phyloP scores from a whole-genome alignment of 257 asterid species.

The Penstemon newberryi region DNA sequence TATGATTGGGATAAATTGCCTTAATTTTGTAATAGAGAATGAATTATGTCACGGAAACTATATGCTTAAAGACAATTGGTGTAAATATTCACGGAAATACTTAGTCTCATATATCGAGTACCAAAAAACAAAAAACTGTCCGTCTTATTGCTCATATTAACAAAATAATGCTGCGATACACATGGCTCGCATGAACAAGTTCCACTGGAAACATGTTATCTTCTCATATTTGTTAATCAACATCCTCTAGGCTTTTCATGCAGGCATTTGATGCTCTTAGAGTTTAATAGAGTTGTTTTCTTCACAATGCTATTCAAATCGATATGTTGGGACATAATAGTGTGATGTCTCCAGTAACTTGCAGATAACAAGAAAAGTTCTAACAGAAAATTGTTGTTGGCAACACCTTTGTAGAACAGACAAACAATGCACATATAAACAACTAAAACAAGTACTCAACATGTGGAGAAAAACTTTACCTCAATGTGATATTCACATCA shows the following conservation, averaged over 20 bases:
- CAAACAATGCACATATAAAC: slow-evolving; percentile 6
- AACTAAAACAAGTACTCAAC: slow-evolving; percentile 16
- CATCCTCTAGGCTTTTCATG: not conserved
- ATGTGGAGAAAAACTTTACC: slow-evolving; percentile 45
- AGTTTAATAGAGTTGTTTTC: not conserved
- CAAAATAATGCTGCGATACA: not conserved
- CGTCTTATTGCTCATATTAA: not conserved
- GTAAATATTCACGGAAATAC: slow-evolving; percentile 4
- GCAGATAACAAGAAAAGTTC: slow-evolving; percentile 17
- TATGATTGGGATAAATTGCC: no score
- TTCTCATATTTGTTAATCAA: not conserved
- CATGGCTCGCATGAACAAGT: not conserved
- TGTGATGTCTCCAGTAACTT: slow-evolving; percentile 13
- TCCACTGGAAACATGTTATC: not conserved
- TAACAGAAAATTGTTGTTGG: slow-evolving; percentile 3
- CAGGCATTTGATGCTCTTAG: not conserved
- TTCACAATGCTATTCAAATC: slow-evolving; percentile 1
- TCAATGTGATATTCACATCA: slow-evolving; percentile 84
- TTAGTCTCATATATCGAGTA: not conserved
- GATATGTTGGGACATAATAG: not conserved
- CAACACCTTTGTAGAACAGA: slow-evolving; percentile 15
- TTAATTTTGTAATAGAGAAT: no score
- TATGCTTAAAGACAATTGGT: not conserved
- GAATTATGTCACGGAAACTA: no score
- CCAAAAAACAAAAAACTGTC: not conserved